A percentile compares a stretch with the other conserved stretches of the same genome.
phyloP scores from a whole-genome alignment of 176 grass and related monocot genomes.

The Raddia guianensis region DNA sequence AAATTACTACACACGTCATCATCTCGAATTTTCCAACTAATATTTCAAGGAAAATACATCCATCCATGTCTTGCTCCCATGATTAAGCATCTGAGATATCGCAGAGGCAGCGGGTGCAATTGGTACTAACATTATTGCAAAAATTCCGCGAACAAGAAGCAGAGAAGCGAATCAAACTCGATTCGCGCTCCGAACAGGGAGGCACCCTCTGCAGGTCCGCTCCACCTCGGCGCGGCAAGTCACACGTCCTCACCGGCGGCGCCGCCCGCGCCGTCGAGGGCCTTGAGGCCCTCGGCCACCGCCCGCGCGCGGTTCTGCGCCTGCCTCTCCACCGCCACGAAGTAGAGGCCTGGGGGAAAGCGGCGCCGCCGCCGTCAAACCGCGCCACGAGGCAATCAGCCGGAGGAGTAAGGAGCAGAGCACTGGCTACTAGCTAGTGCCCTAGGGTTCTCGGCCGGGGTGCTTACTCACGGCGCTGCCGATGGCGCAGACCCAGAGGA shows the following conservation, averaged over 20 bases:
- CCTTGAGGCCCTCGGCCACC: slow-evolving; percentile 66
- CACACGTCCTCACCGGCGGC: slow-evolving; percentile 49
- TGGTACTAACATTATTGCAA: slow-evolving; percentile 51
- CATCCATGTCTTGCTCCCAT: slow-evolving; percentile 22
- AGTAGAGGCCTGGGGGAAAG: slow-evolving; percentile 57
- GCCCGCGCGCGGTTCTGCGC: slow-evolving; percentile 72
- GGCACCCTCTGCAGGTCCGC: not conserved
- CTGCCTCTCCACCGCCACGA: slow-evolving; percentile 91
- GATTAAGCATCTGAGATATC: not conserved
- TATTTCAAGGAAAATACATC: not conserved
- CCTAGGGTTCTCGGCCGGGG: slow-evolving; percentile 34
- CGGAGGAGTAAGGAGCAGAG: not conserved
- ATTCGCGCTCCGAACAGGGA: slow-evolving; percentile 11
- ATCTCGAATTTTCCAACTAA: not conserved
- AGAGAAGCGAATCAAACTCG: slow-evolving; percentile 12
- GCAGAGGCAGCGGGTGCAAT: not conserved
- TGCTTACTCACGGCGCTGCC: slow-evolving; percentile 84
- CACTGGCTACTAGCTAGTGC: no score
- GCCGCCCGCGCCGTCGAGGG: slow-evolving; percentile 45
- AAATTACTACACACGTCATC: not conserved
- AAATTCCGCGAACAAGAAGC: slow-evolving; percentile 6
- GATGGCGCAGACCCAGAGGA: slow-evolving; percentile 81
- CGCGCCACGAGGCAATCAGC: not conserved
- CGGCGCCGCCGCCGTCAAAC: not conserved
- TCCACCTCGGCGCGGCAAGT: slow-evolving; percentile 34